A percentile compares a stretch with the other conserved stretches of the same genome.
These are phyloP conservation scores for Boletus rubescentipes DNA, from an alignment of 768 basidiomycete genomes.

Conservation along the genomic window DNA sequence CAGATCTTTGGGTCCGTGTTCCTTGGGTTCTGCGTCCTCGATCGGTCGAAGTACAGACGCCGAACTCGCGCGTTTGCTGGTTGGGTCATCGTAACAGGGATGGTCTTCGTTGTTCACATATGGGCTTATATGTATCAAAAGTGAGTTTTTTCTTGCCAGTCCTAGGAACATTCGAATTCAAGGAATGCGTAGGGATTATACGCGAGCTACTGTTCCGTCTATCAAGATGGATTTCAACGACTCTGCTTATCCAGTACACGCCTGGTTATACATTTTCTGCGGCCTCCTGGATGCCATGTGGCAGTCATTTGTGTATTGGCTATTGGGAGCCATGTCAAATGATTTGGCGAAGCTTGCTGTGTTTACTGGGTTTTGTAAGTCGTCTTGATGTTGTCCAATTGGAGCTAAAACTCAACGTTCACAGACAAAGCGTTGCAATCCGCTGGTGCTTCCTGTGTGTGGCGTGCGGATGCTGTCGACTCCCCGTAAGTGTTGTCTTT, in stretches of 20 bases:
- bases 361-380: conserved; percentile 79
- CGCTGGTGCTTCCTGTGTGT: conserved; percentile 70
- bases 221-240: conserved; percentile 61
- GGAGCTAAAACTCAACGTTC: conserved; percentile 1
- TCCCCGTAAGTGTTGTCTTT: conserved; percentile 50
- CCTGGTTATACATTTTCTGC: conserved; percentile 68
- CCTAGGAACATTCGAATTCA: neutral
- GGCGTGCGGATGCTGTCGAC: conserved; percentile 67
- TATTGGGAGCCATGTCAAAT: conserved; percentile 86
- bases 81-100: conserved; percentile 58
- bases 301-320: conserved; percentile 82
- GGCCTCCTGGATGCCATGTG: conserved; percentile 81
- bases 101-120: conserved; percentile 68
- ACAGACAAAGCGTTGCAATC: conserved; percentile 74
- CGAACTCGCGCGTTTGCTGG: conserved; percentile 70
- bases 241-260: conserved; percentile 49
- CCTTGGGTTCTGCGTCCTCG: conserved; percentile 65
- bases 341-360: conserved; percentile 77
- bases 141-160: conserved; percentile 38
- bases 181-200: conserved; percentile 47
- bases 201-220: conserved; percentile 47
- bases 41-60: conserved; percentile 52
- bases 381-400: neutral
- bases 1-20: conserved; percentile 75
- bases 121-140: conserved; percentile 80